Percentiles rank a stretch among this genome's conserved stretches.
phyloP scores from a whole-genome alignment of 2,329 filamentous ascomycete species.

The Thermomyces lanuginosus region DNA sequence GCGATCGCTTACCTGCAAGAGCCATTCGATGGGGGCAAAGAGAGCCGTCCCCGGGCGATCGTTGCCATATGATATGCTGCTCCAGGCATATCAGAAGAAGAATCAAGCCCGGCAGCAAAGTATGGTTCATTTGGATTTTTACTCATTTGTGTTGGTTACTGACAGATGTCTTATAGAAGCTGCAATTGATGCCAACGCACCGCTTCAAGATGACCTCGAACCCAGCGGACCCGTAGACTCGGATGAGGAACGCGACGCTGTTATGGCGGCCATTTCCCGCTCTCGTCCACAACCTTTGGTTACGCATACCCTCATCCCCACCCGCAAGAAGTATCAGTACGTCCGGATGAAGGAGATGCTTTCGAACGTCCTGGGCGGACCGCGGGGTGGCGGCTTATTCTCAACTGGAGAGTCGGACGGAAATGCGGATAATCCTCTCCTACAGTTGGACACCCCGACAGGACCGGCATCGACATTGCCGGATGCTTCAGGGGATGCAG shows the following conservation, averaged over 20 bases:
- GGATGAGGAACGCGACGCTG: conserved; percentile 79
- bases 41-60: conserved; percentile 73
- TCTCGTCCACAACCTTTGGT: conserved; percentile 67
- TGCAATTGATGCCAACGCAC: conserved; percentile 84
- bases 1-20: conserved; percentile 80
- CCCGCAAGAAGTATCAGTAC: conserved; percentile 40
- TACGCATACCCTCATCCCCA: conserved; percentile 40
- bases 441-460: conserved; percentile 13
- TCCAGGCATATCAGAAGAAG: conserved; percentile 86
- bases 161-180: conserved; percentile 48
- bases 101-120: conserved; percentile 97
- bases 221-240: conserved; percentile 71
- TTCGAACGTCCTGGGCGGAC: conserved; percentile 40
- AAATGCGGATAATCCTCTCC: conserved; percentile 19
- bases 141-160: conserved; percentile 2
- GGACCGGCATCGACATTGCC: conserved; percentile 12
- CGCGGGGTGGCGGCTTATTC: conserved; percentile 30
- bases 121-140: conserved; percentile 31
- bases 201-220: conserved; percentile 71
- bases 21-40: conserved; percentile 88
- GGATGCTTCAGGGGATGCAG: conserved; percentile 12
- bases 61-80: conserved; percentile 79
- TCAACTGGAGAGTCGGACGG: conserved; percentile 18
- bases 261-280: conserved; percentile 63
- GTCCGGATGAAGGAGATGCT: conserved; percentile 50